Percentiles rank a stretch among this genome's conserved stretches.
Evolutionary conservation across 305 asterid species (phyloP).

Genomic region (Fraxinus sp.): DNA sequence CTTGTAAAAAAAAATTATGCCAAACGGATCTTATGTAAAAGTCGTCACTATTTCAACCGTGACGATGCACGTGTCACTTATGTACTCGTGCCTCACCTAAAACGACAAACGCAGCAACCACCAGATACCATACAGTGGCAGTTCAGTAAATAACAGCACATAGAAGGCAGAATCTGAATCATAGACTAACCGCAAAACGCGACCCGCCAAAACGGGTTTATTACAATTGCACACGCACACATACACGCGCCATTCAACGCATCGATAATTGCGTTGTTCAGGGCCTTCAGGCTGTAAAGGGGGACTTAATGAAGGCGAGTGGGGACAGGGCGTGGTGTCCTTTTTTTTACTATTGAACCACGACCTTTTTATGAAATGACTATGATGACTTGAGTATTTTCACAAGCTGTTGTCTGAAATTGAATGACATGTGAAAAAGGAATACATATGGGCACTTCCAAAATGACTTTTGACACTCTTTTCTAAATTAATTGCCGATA

Average conservation of each 20-base stretch:
- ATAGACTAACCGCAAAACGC: constrained; percentile 28
- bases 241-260: constrained; percentile 40
- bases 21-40: neutral
- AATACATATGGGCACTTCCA: constrained; percentile 6
- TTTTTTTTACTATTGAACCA: constrained; percentile 29
- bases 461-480: constrained; percentile 21
- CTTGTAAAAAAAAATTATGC: neutral
- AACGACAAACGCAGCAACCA: constrained; percentile 1
- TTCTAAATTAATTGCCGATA: neutral
- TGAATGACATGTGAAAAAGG: neutral
- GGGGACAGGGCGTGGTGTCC: constrained; percentile 66
- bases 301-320: constrained; percentile 32
- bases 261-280: constrained; percentile 33
- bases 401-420: neutral
- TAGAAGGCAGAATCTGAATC: constrained; percentile 9
- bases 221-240: constrained; percentile 23
- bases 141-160: constrained; percentile 22
- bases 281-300: constrained; percentile 23
- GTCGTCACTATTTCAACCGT: neutral
- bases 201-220: constrained; percentile 33
- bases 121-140: constrained; percentile 33
- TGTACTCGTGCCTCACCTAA: neutral
- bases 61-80: neutral
- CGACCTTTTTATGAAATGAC: constrained; percentile 41
- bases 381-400: constrained; percentile 32